These are phyloP conservation scores for Mycena vitilis DNA, from an alignment of 768 basidiomycete genomes.

Conservation along the genomic window DNA sequence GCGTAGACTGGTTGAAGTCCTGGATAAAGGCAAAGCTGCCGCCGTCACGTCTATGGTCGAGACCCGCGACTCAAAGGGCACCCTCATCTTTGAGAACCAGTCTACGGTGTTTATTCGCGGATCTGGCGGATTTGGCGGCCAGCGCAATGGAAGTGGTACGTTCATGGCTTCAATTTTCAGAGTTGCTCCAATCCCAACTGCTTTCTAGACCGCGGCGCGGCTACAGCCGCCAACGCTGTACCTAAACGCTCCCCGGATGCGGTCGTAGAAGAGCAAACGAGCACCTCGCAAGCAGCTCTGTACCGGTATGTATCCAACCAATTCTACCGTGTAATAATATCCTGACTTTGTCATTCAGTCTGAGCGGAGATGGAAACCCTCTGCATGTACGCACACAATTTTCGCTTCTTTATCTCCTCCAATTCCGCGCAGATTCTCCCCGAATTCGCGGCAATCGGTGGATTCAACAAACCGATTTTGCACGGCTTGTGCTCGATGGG, in stretches of 20 bases:
- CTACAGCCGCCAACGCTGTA: constrained; percentile 82
- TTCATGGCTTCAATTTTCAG: constrained; percentile 5
- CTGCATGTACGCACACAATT: constrained; percentile 75
- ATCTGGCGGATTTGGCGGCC: constrained; percentile 96
- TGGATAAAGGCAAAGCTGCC: constrained; percentile 95
- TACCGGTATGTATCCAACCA: constrained; percentile 72
- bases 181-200: background rate
- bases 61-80: constrained; percentile 87
- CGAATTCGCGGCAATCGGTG: constrained; percentile 94
- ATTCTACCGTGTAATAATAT: constrained; percentile 1
- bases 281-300: constrained; percentile 83
- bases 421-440: constrained; percentile 76
- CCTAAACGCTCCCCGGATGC: constrained; percentile 90
- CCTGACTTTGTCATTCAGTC: constrained; percentile 49
- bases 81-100: constrained; percentile 92
- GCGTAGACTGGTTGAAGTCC: constrained; percentile 76
- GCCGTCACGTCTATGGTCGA: constrained; percentile 84
- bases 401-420: background rate
- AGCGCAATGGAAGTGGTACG: constrained; percentile 81
- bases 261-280: constrained; percentile 90
- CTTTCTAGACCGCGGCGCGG: constrained; percentile 84
- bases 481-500: constrained; percentile 95
- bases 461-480: constrained; percentile 90
- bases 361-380: constrained; percentile 94
- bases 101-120: constrained; percentile 93